phyloP scores from a whole-genome alignment of 129 eudicot genomes.

The Pseudognaphalium luteoalbum region DNA sequence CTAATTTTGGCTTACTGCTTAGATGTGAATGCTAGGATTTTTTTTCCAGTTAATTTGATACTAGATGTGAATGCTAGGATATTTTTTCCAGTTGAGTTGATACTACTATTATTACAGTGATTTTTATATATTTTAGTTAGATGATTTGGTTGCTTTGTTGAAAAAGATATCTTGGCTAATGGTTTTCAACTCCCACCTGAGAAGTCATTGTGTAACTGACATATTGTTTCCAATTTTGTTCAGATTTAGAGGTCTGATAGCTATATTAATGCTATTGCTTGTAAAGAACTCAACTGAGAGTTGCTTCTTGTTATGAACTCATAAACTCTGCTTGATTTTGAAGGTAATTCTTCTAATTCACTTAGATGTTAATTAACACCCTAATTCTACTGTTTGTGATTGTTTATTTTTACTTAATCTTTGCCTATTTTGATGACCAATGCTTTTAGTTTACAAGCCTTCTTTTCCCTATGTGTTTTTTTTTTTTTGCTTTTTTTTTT shows the following conservation, averaged over 20 bases:
- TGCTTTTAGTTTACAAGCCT: slow-evolving; percentile 19
- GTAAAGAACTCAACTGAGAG: neutral
- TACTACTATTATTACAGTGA: neutral
- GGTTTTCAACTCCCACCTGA: neutral
- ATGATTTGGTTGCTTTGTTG: neutral
- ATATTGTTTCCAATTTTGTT: neutral
- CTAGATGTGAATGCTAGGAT: neutral
- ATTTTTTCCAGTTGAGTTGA: neutral
- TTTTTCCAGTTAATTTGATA: neutral
- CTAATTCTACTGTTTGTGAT: slow-evolving; percentile 7
- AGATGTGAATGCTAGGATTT: neutral
- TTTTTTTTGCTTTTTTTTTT: too few relatives aligned
- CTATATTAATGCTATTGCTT: neutral
- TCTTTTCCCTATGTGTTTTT: too few relatives aligned
- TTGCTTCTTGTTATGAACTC: neutral
- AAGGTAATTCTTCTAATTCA: slow-evolving; percentile 17
- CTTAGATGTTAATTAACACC: slow-evolving; percentile 11
- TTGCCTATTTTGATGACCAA: neutral
- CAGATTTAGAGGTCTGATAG: neutral
- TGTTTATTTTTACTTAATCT: neutral
- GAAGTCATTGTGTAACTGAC: neutral
- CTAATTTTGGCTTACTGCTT: neutral
- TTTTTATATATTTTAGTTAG: neutral
- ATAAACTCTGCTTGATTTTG: slow-evolving; percentile 18
- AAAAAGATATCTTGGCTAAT: neutral